Conservation (phyloP, 2,329 filamentous ascomycete species). For the Diaporthe destruens region DNA sequence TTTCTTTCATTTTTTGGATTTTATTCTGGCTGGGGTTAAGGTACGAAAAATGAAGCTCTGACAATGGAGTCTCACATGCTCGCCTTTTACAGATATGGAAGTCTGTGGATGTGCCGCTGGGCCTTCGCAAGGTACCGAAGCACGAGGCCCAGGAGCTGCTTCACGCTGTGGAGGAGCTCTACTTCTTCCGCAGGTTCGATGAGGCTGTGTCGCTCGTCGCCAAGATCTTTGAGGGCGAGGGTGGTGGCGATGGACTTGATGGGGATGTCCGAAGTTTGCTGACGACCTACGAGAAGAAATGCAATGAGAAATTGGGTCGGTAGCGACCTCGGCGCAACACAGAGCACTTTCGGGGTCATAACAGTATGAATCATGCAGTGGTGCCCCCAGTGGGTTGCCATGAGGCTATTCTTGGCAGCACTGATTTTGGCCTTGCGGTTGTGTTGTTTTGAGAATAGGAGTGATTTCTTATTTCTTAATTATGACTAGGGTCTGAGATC, state of each 20-base stretch:
- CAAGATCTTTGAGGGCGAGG: slow-evolving; percentile 50
- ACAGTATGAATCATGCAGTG: background rate
- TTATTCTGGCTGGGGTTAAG: background rate
- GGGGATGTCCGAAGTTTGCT: slow-evolving; percentile 57
- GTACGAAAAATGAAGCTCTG: background rate
- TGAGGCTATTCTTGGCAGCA: too few species aligned
- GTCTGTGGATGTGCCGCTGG: slow-evolving; percentile 57
- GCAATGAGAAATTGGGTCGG: slow-evolving; percentile 49
- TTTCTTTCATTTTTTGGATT: too few species aligned
- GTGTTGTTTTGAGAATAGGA: background rate
- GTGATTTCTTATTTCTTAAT: slow-evolving; percentile 5
- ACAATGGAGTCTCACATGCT: background rate
- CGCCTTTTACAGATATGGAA: slow-evolving; percentile 56
- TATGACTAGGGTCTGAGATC: slow-evolving; percentile 35
- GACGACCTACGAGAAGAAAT: slow-evolving; percentile 58
- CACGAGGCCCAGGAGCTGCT: slow-evolving; percentile 63
- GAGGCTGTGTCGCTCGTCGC: slow-evolving; percentile 59
- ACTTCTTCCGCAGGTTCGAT: slow-evolving; percentile 63
- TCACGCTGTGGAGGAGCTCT: slow-evolving; percentile 70
- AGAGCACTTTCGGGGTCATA: background rate
- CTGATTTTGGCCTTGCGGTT: too few species aligned
- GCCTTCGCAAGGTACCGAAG: slow-evolving; percentile 54
- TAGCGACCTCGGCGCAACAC: background rate
- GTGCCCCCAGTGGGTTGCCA: background rate
- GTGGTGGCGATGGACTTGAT: slow-evolving; percentile 54